phyloP scores from a whole-genome alignment of 768 basidiomycete species.

The Trametes sanguinea region DNA sequence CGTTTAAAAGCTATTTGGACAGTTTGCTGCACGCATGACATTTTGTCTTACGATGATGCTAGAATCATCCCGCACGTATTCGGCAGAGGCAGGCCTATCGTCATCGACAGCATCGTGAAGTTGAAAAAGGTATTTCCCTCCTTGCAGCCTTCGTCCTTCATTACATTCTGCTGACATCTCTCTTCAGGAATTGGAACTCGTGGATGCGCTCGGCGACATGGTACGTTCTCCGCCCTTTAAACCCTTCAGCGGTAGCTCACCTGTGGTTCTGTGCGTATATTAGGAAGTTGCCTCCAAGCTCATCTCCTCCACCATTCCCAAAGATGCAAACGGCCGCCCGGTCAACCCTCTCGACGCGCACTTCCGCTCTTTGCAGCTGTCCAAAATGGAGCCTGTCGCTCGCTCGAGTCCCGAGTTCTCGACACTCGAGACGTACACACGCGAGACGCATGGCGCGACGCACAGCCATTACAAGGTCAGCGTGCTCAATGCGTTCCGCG shows the following conservation, averaged over 20 bases:
- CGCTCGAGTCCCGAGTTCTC: constrained; percentile 46
- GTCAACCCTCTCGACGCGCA: constrained; percentile 59
- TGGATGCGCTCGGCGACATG: constrained; percentile 68
- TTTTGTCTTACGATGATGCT: background rate
- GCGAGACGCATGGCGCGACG: constrained; percentile 58
- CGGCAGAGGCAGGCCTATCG: constrained; percentile 47
- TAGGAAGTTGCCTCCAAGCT: constrained; percentile 63
- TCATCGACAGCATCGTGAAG: constrained; percentile 40
- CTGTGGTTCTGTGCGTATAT: too few species aligned
- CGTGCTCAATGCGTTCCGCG: constrained; percentile 51
- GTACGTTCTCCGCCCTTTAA: constrained; percentile 29
- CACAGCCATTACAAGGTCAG: constrained; percentile 48
- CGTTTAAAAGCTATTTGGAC: constrained; percentile 18
- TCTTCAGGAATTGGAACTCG: constrained; percentile 57
- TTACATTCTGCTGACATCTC: background rate
- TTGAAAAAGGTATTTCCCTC: constrained; percentile 45
- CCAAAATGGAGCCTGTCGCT: constrained; percentile 51
- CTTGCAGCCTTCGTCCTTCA: background rate
- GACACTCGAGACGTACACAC: constrained; percentile 48
- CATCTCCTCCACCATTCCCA: constrained; percentile 41
- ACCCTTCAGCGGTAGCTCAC: too few species aligned
- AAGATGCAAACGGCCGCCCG: constrained; percentile 47
- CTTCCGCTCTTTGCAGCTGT: constrained; percentile 53
- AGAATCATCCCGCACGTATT: constrained; percentile 66
- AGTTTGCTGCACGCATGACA: too few species aligned